A percentile compares a stretch with the other conserved stretches of the same genome.
Conservation (phyloP, 1,284 basidiomycete species). For the Rhodotorula sp. region DNA sequence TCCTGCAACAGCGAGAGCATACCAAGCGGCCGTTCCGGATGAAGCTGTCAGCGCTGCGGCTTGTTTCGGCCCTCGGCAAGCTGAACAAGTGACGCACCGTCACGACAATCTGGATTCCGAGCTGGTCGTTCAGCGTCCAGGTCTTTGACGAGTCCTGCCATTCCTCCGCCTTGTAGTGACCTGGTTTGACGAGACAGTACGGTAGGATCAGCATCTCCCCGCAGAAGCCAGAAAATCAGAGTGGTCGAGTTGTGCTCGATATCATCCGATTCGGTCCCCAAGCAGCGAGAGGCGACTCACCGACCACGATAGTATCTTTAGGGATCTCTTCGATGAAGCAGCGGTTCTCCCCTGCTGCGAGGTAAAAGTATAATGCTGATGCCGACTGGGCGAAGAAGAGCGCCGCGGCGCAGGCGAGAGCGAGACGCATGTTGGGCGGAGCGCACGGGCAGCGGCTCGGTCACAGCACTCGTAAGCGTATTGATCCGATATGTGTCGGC, state of each 20-base stretch:
- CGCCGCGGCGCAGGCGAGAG: not conserved
- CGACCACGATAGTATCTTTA: constrained; percentile 92
- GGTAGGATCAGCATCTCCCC: not conserved
- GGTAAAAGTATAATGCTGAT: constrained; percentile 51
- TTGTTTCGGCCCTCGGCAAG: not conserved
- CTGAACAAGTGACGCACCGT: constrained; percentile 59
- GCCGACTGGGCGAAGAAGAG: constrained; percentile 15
- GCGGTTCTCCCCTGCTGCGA: constrained; percentile 48
- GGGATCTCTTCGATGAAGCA: constrained; percentile 98
- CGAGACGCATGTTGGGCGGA: not conserved
- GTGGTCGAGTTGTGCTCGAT: not conserved
- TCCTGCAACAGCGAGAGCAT: constrained; percentile 57
- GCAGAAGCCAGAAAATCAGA: not conserved
- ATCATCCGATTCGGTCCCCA: not conserved
- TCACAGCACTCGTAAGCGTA: not conserved
- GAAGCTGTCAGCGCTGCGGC: not conserved
- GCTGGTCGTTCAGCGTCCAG: constrained; percentile 70
- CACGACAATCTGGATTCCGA: constrained; percentile 88
- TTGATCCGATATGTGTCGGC: not conserved
- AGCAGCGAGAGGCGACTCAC: constrained; percentile 52
- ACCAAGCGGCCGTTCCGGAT: no score
- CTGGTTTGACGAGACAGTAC: constrained; percentile 51
- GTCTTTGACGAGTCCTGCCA: constrained; percentile 72
- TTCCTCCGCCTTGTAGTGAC: constrained; percentile 87
- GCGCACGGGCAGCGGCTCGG: not conserved